Evolutionary conservation across 345 rosid species (phyloP), one percentile per base, ranked within the genome.

Genomic region (Tarenaya hassleriana): DNA sequence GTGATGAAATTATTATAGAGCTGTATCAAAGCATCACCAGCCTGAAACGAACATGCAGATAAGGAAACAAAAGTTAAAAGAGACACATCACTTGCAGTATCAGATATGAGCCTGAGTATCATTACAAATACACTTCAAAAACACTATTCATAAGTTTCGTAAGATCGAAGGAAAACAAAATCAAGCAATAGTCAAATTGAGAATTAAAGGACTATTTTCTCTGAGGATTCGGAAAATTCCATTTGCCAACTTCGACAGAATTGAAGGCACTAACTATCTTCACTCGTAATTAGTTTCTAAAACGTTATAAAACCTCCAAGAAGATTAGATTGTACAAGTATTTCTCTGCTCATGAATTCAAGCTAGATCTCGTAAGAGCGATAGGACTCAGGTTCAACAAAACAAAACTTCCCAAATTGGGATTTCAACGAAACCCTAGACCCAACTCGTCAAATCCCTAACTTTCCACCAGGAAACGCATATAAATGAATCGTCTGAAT

Each of bases 21-120:
- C 73, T 94, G 95, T 56, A 88, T 88, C 56, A 94, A 60, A 41
- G 84, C 77, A 84, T 94, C 99, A 5, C 96, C 99, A 56, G 83
- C 89, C 99, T 94, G 84, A 46, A 75, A 61, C 8, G 4, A n/a
- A 34, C 31, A 51, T 16, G 17, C 7, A 9, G 21, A 50, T 18
- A 19, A 50, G 46, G 40, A 61, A 17, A 27, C 55, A 16, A 58
- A 10, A n/a, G 10, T 24, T 24, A 24, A 24, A 24, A 37, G 24
- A 34, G 14, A 2, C 11, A 40, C 15, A 40, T 9, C 37, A 24
- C 14, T 29, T 10, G 21, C n/a, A n/a, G n/a, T n/a, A 35, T 39
- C 34, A 10, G 35, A n/a, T 52, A 16, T 12, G 19, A 33, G 16
- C 6, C 2, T n/a, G 10, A 20, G 4, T 1, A 10, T 10, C 7